These are phyloP conservation scores for Didymella lethalis DNA, from an alignment of 2,329 filamentous ascomycete species.

Conservation along the genomic window DNA sequence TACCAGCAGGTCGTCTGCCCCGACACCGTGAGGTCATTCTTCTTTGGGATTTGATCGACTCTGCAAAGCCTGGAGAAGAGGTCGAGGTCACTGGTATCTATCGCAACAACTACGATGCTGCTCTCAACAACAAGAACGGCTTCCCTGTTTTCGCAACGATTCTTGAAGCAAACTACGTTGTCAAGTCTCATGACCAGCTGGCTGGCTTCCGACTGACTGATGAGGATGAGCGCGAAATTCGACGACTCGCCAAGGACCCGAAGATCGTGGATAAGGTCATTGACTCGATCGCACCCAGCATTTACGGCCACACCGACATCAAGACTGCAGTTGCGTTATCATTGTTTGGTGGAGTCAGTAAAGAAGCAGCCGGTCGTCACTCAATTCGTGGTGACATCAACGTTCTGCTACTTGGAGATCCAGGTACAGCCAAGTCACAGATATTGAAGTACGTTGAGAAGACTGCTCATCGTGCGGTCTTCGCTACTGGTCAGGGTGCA, in stretches of 20 bases:
- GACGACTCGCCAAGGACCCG: conserved; percentile 84
- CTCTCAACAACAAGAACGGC: conserved; percentile 97
- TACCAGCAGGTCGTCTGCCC: conserved; percentile 92
- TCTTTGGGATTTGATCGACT: conserved; percentile 96
- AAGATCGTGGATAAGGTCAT: conserved; percentile 93
- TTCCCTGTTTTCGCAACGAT: conserved; percentile 99
- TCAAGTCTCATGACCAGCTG: conserved; percentile 97
- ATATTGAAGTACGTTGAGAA: conserved; percentile 98
- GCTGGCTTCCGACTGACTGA: conserved; percentile 95
- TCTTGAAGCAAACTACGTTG: conserved; percentile 94
- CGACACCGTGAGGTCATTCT: conserved; percentile 94
- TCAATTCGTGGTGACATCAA: conserved; percentile 97
- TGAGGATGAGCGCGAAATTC: conserved; percentile 91
- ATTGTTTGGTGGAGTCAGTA: conserved; percentile 92
- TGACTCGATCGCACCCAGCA: conserved; percentile 92
- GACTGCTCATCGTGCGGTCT: conserved; percentile 94
- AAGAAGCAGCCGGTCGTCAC: conserved; percentile 86
- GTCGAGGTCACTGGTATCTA: conserved; percentile 97
- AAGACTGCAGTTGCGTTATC: conserved; percentile 96
- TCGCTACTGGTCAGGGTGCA: conserved; percentile 96
- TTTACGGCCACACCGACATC: conserved; percentile 95
- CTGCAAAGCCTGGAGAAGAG: conserved; percentile 95
- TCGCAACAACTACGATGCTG: conserved; percentile 96
- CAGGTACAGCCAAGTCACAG: conserved; percentile 97
- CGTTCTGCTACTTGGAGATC: conserved; percentile 92